Base-by-base conservation (phyloP, 768 basidiomycete species). In the Pholiota molesta region DNA sequence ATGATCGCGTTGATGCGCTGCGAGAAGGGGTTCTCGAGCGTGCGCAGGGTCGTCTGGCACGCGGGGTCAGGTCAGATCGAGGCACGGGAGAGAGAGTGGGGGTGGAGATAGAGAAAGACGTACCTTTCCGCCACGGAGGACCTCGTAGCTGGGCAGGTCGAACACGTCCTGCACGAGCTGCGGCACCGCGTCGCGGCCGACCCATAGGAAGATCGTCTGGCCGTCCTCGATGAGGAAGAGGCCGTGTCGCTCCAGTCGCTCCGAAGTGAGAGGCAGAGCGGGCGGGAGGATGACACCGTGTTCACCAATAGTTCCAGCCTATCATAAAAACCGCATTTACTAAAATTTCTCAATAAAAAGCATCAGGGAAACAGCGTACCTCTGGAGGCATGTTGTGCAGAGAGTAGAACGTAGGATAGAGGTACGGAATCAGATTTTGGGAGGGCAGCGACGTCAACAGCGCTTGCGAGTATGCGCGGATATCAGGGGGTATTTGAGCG, bases 161-260 rank as follows among this genome's bases (percentile, higher is more conserved):
- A 99, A 99, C 17, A 98, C 96, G 70, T 99, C 97, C 81, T 89
- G 81, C 62, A 99, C 79, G 52, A 99, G 86, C 71, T 96, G 92
- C 9, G 96, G 94, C n/a, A 99, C 95, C 8, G 97, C 95, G 73
- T 99, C 97, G 31, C 95, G 88, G n/a, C 97, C 97, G 54, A 99
- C 87, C 91, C 94, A 99, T 52, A 99, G 81, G 87, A 99, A 99
- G 71, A 99, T 93, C 21, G 92, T 96, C 75, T 99, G 97, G 1
- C 92, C 93, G 73, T 99, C 97, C 75, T 99, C 97, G 67, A 99
- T 97, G 64, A 99, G 76, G 86, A 90, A 98, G 58, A 99, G 81
- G 61, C 97, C 97, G 69, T 99, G 95, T 54, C 96, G 83, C 75
- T 98, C 96, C 57, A 99, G 80, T 40, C 95, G 84, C 75, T 99